phyloP scores from a whole-genome alignment of 192 early-diverging fungal species.

The Coemansia sp. region DNA sequence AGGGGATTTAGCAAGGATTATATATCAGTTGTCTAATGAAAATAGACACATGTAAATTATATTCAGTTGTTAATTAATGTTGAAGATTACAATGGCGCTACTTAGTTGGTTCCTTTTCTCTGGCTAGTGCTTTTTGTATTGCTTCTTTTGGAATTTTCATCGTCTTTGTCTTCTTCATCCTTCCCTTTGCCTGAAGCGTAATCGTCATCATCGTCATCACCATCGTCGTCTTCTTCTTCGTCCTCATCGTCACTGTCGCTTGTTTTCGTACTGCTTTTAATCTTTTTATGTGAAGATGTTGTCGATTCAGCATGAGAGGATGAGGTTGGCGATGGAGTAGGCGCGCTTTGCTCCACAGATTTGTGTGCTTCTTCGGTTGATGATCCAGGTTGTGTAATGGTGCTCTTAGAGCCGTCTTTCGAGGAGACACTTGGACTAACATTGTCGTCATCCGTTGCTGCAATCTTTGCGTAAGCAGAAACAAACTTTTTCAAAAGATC shows the following conservation, averaged over 20 bases:
- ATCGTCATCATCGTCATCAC: constrained; percentile 12
- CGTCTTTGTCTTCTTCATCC: background rate
- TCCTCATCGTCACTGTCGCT: constrained; percentile 23
- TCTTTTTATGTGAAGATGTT: background rate
- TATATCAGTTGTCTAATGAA: no score
- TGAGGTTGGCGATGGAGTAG: background rate
- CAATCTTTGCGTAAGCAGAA: constrained; percentile 30
- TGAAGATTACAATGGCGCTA: background rate
- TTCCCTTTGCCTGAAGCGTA: background rate
- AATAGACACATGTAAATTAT: no score
- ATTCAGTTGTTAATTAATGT: background rate
- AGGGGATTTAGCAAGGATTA: no score
- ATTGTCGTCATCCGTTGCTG: constrained; percentile 11
- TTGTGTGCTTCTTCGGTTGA: constrained; percentile 3
- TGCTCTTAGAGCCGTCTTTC: background rate
- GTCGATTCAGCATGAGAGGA: background rate
- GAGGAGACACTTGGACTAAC: background rate
- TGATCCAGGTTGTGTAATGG: background rate
- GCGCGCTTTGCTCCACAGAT: background rate
- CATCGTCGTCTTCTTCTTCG: constrained; percentile 19
- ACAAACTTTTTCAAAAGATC: constrained; percentile 30
- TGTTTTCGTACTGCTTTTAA: background rate
- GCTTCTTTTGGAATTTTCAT: background rate
- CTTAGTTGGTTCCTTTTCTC: background rate
- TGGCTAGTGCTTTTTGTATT: background rate